Evolutionary conservation across 352 stramenopile genomes (phyloP).

Genomic region (Globisporangium sylvaticum): DNA sequence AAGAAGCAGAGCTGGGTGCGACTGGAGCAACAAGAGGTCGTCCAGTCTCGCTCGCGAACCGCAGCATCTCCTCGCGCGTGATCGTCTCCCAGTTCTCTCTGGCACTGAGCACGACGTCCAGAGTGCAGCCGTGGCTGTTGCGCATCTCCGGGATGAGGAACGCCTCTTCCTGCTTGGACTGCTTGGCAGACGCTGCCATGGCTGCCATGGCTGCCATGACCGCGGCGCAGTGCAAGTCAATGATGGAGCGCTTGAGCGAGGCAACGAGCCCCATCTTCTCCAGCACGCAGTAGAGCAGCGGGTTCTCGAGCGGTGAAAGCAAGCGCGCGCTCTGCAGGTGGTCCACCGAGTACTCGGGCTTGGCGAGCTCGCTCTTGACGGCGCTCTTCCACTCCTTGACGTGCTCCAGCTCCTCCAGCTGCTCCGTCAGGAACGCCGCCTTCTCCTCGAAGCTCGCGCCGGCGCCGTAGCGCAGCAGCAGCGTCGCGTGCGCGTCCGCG

Average conservation of each 20-base stretch:
- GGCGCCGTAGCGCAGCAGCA: slow-evolving; percentile 16
- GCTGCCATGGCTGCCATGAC: slow-evolving; percentile 21
- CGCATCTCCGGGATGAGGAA: slow-evolving; percentile 21
- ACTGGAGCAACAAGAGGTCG: slow-evolving; percentile 28
- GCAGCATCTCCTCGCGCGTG: slow-evolving; percentile 65
- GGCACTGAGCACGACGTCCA: slow-evolving; percentile 43
- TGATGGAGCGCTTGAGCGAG: slow-evolving; percentile 48
- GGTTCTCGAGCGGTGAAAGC: slow-evolving; percentile 18
- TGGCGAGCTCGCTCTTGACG: slow-evolving; percentile 42
- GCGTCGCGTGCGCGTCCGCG: not conserved
- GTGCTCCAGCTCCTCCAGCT: slow-evolving; percentile 34
- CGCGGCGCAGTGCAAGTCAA: slow-evolving; percentile 56
- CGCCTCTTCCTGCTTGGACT: slow-evolving; percentile 24
- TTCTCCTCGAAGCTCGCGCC: slow-evolving; percentile 42
- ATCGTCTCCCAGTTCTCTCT: slow-evolving; percentile 55
- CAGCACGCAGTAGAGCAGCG: slow-evolving; percentile 41
- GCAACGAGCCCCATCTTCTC: slow-evolving; percentile 55
- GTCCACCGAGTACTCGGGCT: slow-evolving; percentile 39
- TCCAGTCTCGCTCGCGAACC: slow-evolving; percentile 41
- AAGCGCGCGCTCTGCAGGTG: slow-evolving; percentile 28
- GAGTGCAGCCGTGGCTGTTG: slow-evolving; percentile 21
- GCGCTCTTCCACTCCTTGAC: slow-evolving; percentile 52
- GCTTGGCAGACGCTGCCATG: slow-evolving; percentile 17
- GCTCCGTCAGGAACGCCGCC: slow-evolving; percentile 41
- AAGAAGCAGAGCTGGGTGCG: not conserved